Conservation (phyloP, 2,329 filamentous ascomycete species). For the Colletotrichum salicis region DNA sequence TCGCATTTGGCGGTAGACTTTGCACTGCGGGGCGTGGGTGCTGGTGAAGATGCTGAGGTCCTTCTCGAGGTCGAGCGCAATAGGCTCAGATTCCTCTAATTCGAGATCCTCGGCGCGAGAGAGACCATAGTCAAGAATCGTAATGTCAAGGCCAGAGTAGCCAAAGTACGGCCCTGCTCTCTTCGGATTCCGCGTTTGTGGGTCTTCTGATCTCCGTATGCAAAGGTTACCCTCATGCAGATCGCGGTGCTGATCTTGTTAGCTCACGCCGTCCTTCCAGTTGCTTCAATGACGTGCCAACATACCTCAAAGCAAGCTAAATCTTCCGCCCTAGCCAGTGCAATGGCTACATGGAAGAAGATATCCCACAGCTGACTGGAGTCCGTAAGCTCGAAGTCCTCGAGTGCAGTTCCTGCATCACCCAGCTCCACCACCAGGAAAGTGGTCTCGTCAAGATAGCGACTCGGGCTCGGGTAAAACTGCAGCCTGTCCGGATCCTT, state of each 20-base stretch:
- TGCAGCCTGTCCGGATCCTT: conserved; percentile 67
- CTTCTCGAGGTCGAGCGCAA: conserved; percentile 69
- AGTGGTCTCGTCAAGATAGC: conserved; percentile 66
- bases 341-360: conserved; percentile 69
- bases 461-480: conserved; percentile 71
- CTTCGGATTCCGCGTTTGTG: conserved; percentile 45
- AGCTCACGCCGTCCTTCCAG: not conserved
- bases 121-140: conserved; percentile 73
- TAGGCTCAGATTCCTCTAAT: conserved; percentile 43
- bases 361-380: conserved; percentile 70
- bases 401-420: conserved; percentile 69
- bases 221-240: conserved; percentile 74
- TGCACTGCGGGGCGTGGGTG: conserved; percentile 68
- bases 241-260: conserved; percentile 65
- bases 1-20: conserved; percentile 71
- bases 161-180: conserved; percentile 58
- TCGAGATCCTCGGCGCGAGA: conserved; percentile 64
- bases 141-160: conserved; percentile 70
- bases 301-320: conserved; percentile 68
- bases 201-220: conserved; percentile 56
- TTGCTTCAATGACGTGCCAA: not conserved
- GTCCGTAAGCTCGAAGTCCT: conserved; percentile 63
- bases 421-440: conserved; percentile 73
- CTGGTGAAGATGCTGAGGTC: conserved; percentile 70
- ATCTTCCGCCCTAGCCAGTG: conserved; percentile 68